Evolutionary conservation across 2,329 filamentous ascomycete genomes (phyloP).

Genomic region (Sporothrix dimorphospora): DNA sequence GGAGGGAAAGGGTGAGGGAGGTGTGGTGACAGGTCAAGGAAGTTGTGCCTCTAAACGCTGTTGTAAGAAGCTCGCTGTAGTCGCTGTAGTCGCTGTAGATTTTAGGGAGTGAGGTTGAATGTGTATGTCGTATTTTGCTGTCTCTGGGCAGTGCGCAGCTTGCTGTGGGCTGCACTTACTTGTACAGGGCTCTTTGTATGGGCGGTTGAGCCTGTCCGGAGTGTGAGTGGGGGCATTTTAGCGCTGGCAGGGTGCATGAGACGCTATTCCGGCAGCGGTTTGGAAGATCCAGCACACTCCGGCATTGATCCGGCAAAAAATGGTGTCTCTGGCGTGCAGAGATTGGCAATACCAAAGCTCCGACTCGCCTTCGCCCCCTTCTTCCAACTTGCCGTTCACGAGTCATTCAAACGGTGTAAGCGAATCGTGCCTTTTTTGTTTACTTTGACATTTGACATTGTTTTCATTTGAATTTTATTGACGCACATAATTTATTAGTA

Average conservation of each 20-base stretch:
- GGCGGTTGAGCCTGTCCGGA: background rate
- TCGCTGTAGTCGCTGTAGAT: background rate
- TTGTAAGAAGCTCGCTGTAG: too few species aligned
- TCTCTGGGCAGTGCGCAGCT: too few species aligned
- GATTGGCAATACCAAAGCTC: background rate
- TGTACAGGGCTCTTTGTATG: constrained; percentile 6
- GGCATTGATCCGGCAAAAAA: background rate
- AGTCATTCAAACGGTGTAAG: background rate
- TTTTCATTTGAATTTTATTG: too few species aligned
- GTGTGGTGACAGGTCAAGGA: too few species aligned
- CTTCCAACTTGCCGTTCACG: background rate
- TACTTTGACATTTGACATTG: too few species aligned
- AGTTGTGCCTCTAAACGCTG: too few species aligned
- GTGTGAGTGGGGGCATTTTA: background rate
- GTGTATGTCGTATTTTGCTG: too few species aligned
- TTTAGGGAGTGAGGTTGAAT: background rate
- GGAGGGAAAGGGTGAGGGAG: background rate
- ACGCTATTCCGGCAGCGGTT: background rate
- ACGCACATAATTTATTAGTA: too few species aligned
- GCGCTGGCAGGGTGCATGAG: background rate
- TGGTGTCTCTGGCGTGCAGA: background rate
- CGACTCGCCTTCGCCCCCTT: background rate
- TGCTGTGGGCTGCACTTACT: background rate
- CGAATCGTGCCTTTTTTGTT: background rate
- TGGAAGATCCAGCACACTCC: background rate